A percentile compares a stretch with the other conserved stretches of the same genome.
These are phyloP conservation scores for Dictyostelium intermedium DNA, from an alignment of 78 protist species.

Conservation along the genomic window DNA sequence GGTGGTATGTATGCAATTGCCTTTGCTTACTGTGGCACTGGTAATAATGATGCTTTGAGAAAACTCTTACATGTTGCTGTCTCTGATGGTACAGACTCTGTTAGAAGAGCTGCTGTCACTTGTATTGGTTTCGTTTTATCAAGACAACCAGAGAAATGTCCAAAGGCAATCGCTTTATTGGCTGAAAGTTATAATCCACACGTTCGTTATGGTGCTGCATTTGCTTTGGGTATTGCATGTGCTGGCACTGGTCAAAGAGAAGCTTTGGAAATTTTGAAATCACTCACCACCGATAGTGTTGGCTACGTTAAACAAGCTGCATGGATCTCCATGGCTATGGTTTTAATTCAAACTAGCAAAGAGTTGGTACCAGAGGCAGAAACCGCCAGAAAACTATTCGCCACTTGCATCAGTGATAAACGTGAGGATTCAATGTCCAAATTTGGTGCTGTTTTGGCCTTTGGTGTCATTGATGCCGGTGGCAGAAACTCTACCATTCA, in stretches of 20 bases:
- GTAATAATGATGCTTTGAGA: constrained; percentile 92
- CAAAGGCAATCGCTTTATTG: constrained; percentile 89
- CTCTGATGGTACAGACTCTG: constrained; percentile 97
- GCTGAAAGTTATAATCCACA: constrained; percentile 98
- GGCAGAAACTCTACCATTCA: constrained; percentile 96
- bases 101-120: constrained; percentile 98
- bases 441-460: constrained; percentile 98
- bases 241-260: constrained; percentile 96
- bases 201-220: constrained; percentile 98
- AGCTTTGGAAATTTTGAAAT: constrained; percentile 90
- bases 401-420: constrained; percentile 82
- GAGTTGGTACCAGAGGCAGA: constrained; percentile 49
- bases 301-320: constrained; percentile 99
- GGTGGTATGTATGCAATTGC: constrained; percentile 96
- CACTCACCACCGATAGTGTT: constrained; percentile 89
- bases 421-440: constrained; percentile 94
- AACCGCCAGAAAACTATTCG: constrained; percentile 61
- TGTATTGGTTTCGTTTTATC: constrained; percentile 96
- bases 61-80: constrained; percentile 98
- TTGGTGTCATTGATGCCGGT: constrained; percentile 98
- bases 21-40: constrained; percentile 97
- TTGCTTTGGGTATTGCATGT: constrained; percentile 98
- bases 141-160: constrained; percentile 91
- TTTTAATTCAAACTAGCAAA: constrained; percentile 92
- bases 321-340: constrained; percentile 94